phyloP scores from a whole-genome alignment of 2,329 filamentous ascomycete genomes.

The Alternaria sp. region DNA sequence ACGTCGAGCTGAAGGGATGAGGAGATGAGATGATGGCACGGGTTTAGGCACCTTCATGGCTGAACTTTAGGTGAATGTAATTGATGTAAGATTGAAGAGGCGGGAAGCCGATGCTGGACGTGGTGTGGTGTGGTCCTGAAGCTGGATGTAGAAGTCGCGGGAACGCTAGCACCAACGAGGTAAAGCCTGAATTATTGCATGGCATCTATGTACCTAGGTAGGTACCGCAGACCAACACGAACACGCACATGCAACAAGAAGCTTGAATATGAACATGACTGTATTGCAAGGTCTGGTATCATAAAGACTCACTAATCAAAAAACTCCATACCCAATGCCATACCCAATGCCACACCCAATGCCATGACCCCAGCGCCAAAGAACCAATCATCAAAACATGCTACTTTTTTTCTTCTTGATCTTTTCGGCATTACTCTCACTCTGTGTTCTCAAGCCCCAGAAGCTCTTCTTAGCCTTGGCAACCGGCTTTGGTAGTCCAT shows the following conservation, averaged over 20 bases:
- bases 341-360: conserved; percentile 1
- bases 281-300: background rate
- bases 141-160: background rate
- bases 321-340: conserved; percentile 1
- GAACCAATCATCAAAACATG: conserved; percentile 46
- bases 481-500: conserved; percentile 33
- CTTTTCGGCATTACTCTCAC: conserved; percentile 39
- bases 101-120: background rate
- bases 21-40: background rate
- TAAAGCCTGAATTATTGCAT: background rate
- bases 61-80: background rate
- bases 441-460: conserved; percentile 43
- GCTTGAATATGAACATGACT: background rate
- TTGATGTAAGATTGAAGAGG: background rate
- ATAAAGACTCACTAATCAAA: background rate
- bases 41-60: too few relatives aligned
- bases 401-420: conserved; percentile 54
- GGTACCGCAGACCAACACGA: background rate
- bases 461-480: conserved; percentile 48
- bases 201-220: too few relatives aligned
- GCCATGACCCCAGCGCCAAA: conserved; percentile 7
- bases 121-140: accelerated
- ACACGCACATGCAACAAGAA: background rate
- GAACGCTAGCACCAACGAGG: background rate
- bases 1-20: background rate